Evolutionary conservation across 495 filamentous ascomycete genomes (phyloP), one percentile per base, ranked within the genome.

Genomic region (Thozetella sp.): DNA sequence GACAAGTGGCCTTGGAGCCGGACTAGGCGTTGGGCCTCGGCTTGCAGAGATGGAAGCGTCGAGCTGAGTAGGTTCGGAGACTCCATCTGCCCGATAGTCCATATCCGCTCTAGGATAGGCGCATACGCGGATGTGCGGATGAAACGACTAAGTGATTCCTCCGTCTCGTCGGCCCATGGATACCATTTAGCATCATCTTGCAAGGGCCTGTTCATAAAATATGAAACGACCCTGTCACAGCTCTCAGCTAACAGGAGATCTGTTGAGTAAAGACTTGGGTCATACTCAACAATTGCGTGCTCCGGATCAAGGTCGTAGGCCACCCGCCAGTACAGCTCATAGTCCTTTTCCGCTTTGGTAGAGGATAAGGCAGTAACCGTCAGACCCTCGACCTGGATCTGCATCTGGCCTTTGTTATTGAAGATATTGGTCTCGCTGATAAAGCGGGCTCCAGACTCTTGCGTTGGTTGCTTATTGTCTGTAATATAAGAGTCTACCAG

Each of bases 311-410:
- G 13, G 19, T 78, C 71, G 27, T 67, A 58, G 40, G 68, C 62
- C 0, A 76, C 79, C n/a, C 69, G 69, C 22, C 80, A 65, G 45
- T 79, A 81, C 1, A 80, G 62, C 54, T 80, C 77, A 22, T 67
- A 65, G 59, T 81, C 78, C 1, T 81, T 64, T 45, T 74, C 72
- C 3, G 76, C 70, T 23, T 61, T 66, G 2, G 71, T 77, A 1
- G 75, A 55, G 11, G 67, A 64, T 25, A 76, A 63, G 12, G 77
- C 74, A 2, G 63, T 63, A 22, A 81, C 76, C 0, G 66, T 69
- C 11, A 81, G 57, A 0, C 72, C 76, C 51, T 78, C 69, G 4
- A 81, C 63, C 34, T 77, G 72, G 9, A 79, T 72, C 53, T 79
- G 72, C 60, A 72, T 67, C 1, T 71, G 53, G 13, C 71, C 71